Base-by-base conservation (phyloP, 2,329 filamentous ascomycete species). In the Nigrospora sphaerica region DNA sequence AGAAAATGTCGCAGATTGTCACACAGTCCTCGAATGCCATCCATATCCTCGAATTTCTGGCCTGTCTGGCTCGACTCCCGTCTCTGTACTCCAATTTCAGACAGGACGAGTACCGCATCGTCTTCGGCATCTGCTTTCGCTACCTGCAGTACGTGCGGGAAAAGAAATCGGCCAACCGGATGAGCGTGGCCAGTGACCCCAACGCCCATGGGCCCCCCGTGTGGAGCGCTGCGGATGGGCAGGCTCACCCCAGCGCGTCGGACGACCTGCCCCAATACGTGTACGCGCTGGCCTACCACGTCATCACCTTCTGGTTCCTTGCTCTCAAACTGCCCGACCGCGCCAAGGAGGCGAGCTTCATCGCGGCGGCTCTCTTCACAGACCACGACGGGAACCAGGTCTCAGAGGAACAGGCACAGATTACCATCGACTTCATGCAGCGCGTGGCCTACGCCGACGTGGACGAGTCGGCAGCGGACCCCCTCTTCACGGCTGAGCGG, bases 251-350 rank as follows among this genome's bases (percentile, higher is more conserved):
- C 12, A 65, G 59, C 41, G 56, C 64, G 10, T 64, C 83, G 9
- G 86, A 93, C 50, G 88, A 93, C 53, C 74, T 95, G 42, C 90
- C 91, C 5, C 87, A 93, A 64, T 98, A 98, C 62, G 88, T 98
- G 23, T 93, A 95, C 63, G 87, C 90, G 2, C 72, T 97, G 44
- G 92, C 92, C 10, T 95, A 95, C 62, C 91, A 97, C 62, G 89
- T 95, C 56, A 91, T 98, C 54, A 86, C 90, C 2, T 96, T 95
- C 62, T 98, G 93, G 93, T 98, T 97, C 62, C 75, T 98, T 55
- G 87, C 90, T 1, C 65, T 98, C 56, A 92, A 89, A 59, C 76
- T 95, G 44, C 80, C 85, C 34, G 90, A 96, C 61, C 83, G 93
- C 43, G 80, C 85, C 32, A 88, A 81, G 50, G 85, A 95, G 54